These are phyloP conservation scores for Elongisporangium prolatum DNA, from an alignment of 352 stramenopile species.

Conservation along the genomic window DNA sequence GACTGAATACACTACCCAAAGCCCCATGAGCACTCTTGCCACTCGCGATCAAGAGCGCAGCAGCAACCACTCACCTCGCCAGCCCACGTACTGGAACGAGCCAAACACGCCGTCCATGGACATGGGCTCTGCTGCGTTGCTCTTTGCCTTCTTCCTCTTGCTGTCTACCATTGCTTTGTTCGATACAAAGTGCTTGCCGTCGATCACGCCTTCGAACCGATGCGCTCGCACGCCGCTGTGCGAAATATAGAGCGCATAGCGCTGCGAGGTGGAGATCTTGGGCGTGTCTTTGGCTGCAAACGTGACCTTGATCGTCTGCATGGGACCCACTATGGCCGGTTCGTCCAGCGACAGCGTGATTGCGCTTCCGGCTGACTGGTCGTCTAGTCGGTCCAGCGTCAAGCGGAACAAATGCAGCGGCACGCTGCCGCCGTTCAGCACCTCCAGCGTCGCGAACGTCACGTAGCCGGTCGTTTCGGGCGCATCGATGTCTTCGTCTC, in stretches of 20 bases:
- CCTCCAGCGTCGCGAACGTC: slow-evolving; percentile 25
- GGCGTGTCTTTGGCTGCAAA: slow-evolving; percentile 26
- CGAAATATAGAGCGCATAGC: slow-evolving; percentile 53
- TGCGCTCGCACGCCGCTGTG: slow-evolving; percentile 56
- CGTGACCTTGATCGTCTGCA: slow-evolving; percentile 13
- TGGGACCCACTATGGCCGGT: slow-evolving; percentile 24
- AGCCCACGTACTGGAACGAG: slow-evolving; percentile 41
- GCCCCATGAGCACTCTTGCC: too few relatives aligned
- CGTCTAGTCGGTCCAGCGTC: slow-evolving; percentile 17
- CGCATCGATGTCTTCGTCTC: slow-evolving; percentile 4
- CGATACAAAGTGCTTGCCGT: slow-evolving; percentile 29
- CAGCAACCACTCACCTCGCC: slow-evolving; percentile 33
- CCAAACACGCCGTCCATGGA: slow-evolving; percentile 22
- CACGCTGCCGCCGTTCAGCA: slow-evolving; percentile 39
- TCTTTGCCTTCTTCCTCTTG: slow-evolving; percentile 15
- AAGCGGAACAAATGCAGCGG: slow-evolving; percentile 42
- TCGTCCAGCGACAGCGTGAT: slow-evolving; percentile 28
- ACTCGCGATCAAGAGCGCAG: too few relatives aligned
- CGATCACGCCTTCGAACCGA: slow-evolving; percentile 36
- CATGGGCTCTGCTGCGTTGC: slow-evolving; percentile 19
- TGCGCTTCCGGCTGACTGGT: background rate
- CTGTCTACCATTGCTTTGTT: slow-evolving; percentile 4
- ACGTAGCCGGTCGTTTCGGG: slow-evolving; percentile 6
- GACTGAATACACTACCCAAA: background rate
- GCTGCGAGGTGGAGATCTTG: slow-evolving; percentile 18